Base-by-base conservation (phyloP, 108 stramenopile genomes). In the Fragilaria radians region DNA sequence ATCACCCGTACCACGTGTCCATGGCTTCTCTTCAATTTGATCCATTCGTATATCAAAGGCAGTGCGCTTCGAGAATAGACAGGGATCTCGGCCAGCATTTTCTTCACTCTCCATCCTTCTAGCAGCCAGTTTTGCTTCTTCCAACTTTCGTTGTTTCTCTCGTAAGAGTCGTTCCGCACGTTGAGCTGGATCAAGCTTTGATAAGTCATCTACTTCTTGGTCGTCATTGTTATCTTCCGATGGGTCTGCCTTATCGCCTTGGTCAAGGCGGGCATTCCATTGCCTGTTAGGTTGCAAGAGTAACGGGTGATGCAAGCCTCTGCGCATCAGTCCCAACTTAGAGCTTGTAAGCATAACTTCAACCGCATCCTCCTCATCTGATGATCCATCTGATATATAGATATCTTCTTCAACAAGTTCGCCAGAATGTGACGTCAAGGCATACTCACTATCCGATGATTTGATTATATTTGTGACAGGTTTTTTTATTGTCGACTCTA, bases 1-100 rank as follows among this genome's bases (percentile, higher is more conserved):
- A 49, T 89, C 91, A 23, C 68, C 77, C 21, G 45, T 33, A 14
- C 66, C 81, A 30, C 83, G 74, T 0, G 62, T 65, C 89, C 93
- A 94, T n/a, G 88, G 92, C 57, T 91, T 90, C 46, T 94, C 93
- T 47, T 94, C 93, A 61, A 94, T 87, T 63, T 93, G 91, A 73
- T 90, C 87, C 73, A 94, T 86, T 7, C 85, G 83, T 65, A 94
- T 94, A 61, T 94, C 93, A 65, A 94, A 94, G 19, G 87, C 86
- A 1, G 93, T 94, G 7, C 93, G 76, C 62, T 94, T 94, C 25
- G 79, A 81, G 61, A 94, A 94, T 14, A 94, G 72, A 50, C 84
- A 83, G 0, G 93, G 85, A 68, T 94, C 93, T 9, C 93, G 78
- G 3, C 93, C 93, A 30, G 93, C 89, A 59, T 94, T 94, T 71